These are phyloP conservation scores for Xylaria sp. DNA, from an alignment of 2,329 filamentous ascomycete species.

Conservation along the genomic window DNA sequence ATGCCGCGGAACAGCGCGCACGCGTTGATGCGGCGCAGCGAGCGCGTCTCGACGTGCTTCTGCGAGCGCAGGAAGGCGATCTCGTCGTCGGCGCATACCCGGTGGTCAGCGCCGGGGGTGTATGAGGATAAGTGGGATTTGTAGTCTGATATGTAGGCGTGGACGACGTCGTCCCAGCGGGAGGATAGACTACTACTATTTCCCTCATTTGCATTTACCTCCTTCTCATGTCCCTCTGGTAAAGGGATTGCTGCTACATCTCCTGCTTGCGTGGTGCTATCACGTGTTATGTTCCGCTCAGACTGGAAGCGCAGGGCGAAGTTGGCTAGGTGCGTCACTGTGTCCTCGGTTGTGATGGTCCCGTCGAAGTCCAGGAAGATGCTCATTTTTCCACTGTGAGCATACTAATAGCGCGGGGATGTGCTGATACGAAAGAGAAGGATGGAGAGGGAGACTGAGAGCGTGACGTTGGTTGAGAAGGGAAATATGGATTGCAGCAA, in stretches of 20 bases:
- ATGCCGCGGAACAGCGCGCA: conserved; percentile 60
- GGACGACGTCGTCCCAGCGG: conserved; percentile 59
- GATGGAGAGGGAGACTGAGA: neutral
- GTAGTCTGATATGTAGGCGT: conserved; percentile 58
- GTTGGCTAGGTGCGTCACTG: conserved; percentile 60
- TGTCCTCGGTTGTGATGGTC: conserved; percentile 67
- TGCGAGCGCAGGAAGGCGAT: conserved; percentile 56
- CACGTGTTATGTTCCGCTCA: neutral
- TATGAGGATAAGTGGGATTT: conserved; percentile 53
- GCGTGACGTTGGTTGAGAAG: conserved; percentile 12
- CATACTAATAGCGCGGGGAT: neutral
- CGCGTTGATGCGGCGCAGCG: conserved; percentile 57
- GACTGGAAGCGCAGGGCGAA: conserved; percentile 53
- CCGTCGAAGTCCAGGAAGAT: conserved; percentile 70
- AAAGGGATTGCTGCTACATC: neutral
- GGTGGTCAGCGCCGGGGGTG: conserved; percentile 47
- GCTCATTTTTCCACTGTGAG: conserved; percentile 33
- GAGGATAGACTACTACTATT: conserved; percentile 5
- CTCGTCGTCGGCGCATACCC: conserved; percentile 48
- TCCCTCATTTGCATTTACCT: neutral
- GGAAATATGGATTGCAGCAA: neutral
- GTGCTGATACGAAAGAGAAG: too few species aligned
- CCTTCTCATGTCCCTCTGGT: conserved; percentile 3
- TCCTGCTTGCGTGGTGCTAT: neutral
- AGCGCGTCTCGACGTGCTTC: conserved; percentile 58